Percentiles rank a stretch among this genome's conserved stretches.
Conservation (phyloP, 2,329 filamentous ascomycete species). For the Ophioceras dolichostomum region DNA sequence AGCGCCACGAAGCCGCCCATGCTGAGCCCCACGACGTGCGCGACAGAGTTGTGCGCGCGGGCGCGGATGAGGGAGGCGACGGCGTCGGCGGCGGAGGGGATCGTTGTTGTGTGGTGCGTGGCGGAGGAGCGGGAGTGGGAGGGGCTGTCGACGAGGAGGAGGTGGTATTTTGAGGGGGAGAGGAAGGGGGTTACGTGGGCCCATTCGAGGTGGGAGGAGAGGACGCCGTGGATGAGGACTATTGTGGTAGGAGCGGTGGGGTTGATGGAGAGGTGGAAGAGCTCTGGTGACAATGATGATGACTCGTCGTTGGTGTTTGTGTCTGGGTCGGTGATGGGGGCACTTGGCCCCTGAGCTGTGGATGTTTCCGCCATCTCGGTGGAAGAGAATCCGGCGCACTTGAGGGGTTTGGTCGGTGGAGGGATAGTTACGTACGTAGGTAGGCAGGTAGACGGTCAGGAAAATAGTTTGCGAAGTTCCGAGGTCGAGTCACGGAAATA, state of each 20-base stretch:
- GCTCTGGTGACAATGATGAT: too few relatives aligned
- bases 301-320: too few relatives aligned
- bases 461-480: too few relatives aligned
- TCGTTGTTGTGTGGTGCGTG: slow-evolving; percentile 1
- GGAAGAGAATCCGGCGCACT: too few relatives aligned
- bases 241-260: slow-evolving; percentile 16
- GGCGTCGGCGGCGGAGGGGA: slow-evolving; percentile 16
- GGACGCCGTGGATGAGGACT: slow-evolving; percentile 36
- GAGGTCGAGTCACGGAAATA: too few relatives aligned
- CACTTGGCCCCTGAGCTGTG: too few relatives aligned
- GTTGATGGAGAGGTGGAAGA: too few relatives aligned
- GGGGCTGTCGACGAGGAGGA: slow-evolving; percentile 25
- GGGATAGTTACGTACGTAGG: too few relatives aligned
- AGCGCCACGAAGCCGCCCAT: slow-evolving; percentile 24
- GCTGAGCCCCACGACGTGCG: slow-evolving; percentile 27
- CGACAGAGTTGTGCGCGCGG: slow-evolving; percentile 20
- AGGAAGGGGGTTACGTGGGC: slow-evolving; percentile 20
- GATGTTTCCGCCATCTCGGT: too few relatives aligned
- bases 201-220: slow-evolving; percentile 32
- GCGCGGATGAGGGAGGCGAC: slow-evolving; percentile 21
- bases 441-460: too few relatives aligned
- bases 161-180: slow-evolving; percentile 22
- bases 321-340: too few relatives aligned
- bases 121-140: slow-evolving; percentile 22
- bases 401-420: too few relatives aligned